A percentile compares a stretch with the other conserved stretches of the same genome.
Conservation (phyloP, 495 filamentous ascomycete genomes). For the Daldinia vernicosa region DNA sequence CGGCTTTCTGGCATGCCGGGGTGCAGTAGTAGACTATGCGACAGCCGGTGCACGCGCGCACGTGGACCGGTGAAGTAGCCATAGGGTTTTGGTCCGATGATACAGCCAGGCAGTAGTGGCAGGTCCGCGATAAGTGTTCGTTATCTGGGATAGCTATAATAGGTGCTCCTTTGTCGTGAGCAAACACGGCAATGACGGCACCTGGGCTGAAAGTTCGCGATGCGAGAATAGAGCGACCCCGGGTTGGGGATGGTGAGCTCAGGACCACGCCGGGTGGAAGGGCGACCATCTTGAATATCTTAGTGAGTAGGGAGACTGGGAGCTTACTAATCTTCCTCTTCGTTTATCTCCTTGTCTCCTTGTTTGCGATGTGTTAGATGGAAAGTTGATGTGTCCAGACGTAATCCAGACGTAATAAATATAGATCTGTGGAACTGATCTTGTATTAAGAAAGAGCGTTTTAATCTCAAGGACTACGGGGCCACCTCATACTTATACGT, state of each 20-base stretch:
- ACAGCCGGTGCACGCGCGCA: constrained; percentile 62
- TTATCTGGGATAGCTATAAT: constrained; percentile 56
- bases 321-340: not conserved
- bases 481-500: no score
- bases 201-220: constrained; percentile 49
- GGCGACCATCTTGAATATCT: constrained; percentile 7
- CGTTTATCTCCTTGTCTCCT: not conserved
- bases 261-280: constrained; percentile 34
- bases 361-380: not conserved
- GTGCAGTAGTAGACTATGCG: constrained; percentile 62
- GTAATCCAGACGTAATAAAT: no score
- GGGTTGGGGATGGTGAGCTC: constrained; percentile 10
- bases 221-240: constrained; percentile 52
- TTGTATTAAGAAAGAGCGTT: no score
- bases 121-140: constrained; percentile 47
- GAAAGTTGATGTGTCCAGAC: not conserved
- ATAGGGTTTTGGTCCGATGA: not conserved
- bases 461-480: no score
- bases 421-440: no score
- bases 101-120: constrained; percentile 53
- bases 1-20: constrained; percentile 60
- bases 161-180: constrained; percentile 32
- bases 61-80: constrained; percentile 20
- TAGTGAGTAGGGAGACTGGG: not conserved
- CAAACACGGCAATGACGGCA: constrained; percentile 52